Conservation (phyloP, 495 filamentous ascomycete genomes). For the Penicillium nucicola region DNA sequence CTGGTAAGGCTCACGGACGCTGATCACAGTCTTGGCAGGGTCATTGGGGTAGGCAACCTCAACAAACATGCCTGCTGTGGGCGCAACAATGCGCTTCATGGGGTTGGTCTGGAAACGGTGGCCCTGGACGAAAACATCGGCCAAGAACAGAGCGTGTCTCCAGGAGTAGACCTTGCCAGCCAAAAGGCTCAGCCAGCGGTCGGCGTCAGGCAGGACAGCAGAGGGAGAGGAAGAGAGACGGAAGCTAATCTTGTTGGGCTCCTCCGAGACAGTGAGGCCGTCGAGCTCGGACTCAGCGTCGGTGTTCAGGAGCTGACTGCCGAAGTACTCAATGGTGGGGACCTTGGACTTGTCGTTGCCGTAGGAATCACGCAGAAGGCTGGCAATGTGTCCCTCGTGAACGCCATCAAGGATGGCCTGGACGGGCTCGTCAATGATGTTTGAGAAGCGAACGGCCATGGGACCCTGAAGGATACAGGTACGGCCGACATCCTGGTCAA, state of each 20-base stretch:
- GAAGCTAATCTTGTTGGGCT: conserved; percentile 73
- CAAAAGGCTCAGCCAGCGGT: conserved; percentile 82
- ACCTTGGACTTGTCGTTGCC: conserved; percentile 66
- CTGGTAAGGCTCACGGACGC: conserved; percentile 65
- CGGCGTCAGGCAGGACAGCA: conserved; percentile 67
- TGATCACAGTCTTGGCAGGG: conserved; percentile 73
- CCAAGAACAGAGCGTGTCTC: conserved; percentile 96
- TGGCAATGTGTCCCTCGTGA: conserved; percentile 79
- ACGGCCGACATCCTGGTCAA: conserved; percentile 89
- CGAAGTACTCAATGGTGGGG: conserved; percentile 91
- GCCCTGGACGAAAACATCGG: conserved; percentile 91
- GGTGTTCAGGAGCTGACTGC: conserved; percentile 64
- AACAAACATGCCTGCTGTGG: conserved; percentile 79
- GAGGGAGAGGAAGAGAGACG: conserved; percentile 70
- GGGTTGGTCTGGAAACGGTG: conserved; percentile 97
- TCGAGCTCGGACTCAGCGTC: conserved; percentile 66
- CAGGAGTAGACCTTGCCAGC: conserved; percentile 84
- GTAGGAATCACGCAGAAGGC: conserved; percentile 78
- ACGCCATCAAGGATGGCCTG: conserved; percentile 89
- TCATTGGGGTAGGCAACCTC: conserved; percentile 80
- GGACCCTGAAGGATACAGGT: conserved; percentile 96
- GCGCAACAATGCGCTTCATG: conserved; percentile 84
- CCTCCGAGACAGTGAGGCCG: conserved; percentile 72
- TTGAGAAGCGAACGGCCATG: conserved; percentile 88
- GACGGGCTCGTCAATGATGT: conserved; percentile 82